Evolutionary conservation across 2,329 filamentous ascomycete species (phyloP).

Genomic region (Didymella lethalis): DNA sequence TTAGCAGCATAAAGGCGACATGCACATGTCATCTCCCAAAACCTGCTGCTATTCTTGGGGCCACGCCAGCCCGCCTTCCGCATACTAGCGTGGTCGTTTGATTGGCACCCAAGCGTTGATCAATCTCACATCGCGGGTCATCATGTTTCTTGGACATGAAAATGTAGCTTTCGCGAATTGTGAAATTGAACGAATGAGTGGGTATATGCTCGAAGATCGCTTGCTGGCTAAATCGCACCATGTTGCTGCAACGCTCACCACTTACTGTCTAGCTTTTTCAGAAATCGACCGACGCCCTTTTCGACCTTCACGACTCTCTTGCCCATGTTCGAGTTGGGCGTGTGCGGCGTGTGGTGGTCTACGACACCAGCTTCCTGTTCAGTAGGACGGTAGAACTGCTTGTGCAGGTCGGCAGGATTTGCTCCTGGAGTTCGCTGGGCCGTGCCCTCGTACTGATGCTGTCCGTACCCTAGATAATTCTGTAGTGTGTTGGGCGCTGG

Average conservation of each 20-base stretch:
- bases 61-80: conserved; percentile 21
- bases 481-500: conserved; percentile 50
- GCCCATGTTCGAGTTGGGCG: conserved; percentile 64
- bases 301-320: conserved; percentile 72
- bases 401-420: conserved; percentile 66
- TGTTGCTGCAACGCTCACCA: conserved; percentile 50
- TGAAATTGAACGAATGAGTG: conserved; percentile 1
- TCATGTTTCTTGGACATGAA: background rate
- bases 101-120: conserved; percentile 24
- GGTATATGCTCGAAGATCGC: conserved; percentile 10
- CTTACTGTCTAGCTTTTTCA: conserved; percentile 81
- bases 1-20: conserved; percentile 24
- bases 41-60: conserved; percentile 38
- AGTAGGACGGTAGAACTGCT: conserved; percentile 74
- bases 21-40: conserved; percentile 28
- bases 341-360: conserved; percentile 31
- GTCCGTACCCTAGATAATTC: conserved; percentile 62
- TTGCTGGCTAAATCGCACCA: conserved; percentile 11
- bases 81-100: conserved; percentile 27
- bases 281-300: conserved; percentile 73
- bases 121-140: conserved; percentile 17
- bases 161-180: background rate
- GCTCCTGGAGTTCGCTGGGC: conserved; percentile 39
- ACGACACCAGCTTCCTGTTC: conserved; percentile 61
- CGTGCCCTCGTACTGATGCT: conserved; percentile 58